Evolutionary conservation across 2,329 filamentous ascomycete genomes (phyloP), one percentile per base, ranked within the genome.

Genomic region (Thielaviopsis punctulata): DNA sequence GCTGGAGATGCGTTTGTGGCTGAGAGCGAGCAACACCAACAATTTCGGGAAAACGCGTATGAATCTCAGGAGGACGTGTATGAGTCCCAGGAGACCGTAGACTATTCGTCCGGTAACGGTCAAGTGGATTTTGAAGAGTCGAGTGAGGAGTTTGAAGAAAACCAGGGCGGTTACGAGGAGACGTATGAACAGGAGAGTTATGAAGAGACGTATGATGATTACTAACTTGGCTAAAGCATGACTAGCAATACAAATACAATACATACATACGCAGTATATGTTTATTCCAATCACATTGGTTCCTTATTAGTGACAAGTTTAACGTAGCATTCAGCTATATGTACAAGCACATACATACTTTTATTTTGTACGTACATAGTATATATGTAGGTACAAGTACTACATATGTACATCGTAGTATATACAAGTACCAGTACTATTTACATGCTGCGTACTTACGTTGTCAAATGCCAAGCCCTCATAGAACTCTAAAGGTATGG

Each of bases 111-210:
- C 62, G 76, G 68, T 58, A 77, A 72, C 56, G 73, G 74, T 55
- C 60, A 66, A 3, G 67, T 78, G 61, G 69, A 70, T 52, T 62
- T 75, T 3, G 70, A 75, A 56, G 74, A 79, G 60, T 72, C 72
- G 1, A 57, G 71, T 51, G 63, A 72, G 59, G 71, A 70, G 59
- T 44, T 52, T 8, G 53, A 55, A 19, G 25, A 5, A 27, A 10
- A 5, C 25, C 25, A 27, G 25, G 46, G 49, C 41, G 41, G 36
- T 6, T 73, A 73, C 53, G 64, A 71, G 47, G 72, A 77, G 59
- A 68, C 68, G 48, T 70, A 72, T 49, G 69, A n/a, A n/a, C n/a
- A 73, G 57, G 71, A 70, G 50, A 61, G 59, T 2, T 69, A 70
- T 33, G 62, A 60, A n/a, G 61, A 59, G n/a, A 23, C 48, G 12